These are phyloP conservation scores for Ascochyta koolunga DNA, from an alignment of 2,329 filamentous ascomycete genomes.

Conservation along the genomic window DNA sequence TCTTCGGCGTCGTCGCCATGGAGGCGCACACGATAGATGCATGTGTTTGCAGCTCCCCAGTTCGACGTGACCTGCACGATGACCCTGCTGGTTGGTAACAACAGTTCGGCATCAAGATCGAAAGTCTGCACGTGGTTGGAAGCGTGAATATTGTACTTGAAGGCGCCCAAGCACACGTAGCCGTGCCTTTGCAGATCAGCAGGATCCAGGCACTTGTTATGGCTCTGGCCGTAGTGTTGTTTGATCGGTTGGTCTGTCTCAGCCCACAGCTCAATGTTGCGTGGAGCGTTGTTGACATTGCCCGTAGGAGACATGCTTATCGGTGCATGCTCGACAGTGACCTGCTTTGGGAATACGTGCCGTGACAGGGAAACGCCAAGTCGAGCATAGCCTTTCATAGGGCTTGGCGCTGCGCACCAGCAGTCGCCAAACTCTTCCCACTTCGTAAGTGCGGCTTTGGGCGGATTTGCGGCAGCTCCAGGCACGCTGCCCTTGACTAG, in stretches of 20 bases:
- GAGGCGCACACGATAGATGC: constrained; percentile 54
- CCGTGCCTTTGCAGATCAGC: constrained; percentile 17
- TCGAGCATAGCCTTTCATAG: constrained; percentile 62
- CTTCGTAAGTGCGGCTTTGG: constrained; percentile 63
- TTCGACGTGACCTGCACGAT: constrained; percentile 51
- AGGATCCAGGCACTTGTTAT: constrained; percentile 20
- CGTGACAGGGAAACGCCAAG: constrained; percentile 62
- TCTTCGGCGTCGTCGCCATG: constrained; percentile 44
- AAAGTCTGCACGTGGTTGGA: constrained; percentile 53
- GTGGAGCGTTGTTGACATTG: constrained; percentile 50
- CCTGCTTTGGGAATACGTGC: constrained; percentile 45
- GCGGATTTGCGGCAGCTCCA: constrained; percentile 42
- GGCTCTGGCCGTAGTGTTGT: constrained; percentile 26
- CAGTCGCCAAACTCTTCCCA: constrained; percentile 87
- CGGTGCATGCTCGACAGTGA: constrained; percentile 57
- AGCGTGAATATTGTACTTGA: constrained; percentile 50
- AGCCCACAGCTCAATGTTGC: constrained; percentile 55
- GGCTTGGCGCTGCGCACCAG: constrained; percentile 72
- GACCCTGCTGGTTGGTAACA: constrained; percentile 39
- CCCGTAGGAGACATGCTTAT: constrained; percentile 42
- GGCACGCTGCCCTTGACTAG: constrained; percentile 1
- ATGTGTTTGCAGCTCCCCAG: constrained; percentile 54
- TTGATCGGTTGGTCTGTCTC: constrained; percentile 36
- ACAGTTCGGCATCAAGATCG: constrained; percentile 39
- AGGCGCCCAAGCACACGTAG: constrained; percentile 51